Evolutionary conservation across 176 grass and related monocot genomes (phyloP).

Genomic region (Typha latifolia): DNA sequence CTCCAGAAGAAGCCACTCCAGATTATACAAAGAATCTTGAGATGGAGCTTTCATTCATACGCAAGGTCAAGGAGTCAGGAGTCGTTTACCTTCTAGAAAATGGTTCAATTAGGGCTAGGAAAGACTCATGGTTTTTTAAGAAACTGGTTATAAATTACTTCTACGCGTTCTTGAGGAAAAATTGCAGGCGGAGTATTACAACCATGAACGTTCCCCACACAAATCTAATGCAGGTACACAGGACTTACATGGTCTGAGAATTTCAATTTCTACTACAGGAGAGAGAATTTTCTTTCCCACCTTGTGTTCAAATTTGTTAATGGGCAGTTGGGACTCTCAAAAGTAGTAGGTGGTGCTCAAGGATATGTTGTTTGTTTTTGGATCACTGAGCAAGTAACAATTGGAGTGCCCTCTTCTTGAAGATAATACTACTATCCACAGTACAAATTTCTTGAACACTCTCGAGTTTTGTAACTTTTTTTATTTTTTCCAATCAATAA

Average conservation of each 20-base stretch:
- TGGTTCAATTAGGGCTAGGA: conserved; percentile 72
- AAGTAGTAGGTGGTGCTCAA: too few species aligned
- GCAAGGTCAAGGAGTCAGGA: conserved; percentile 56
- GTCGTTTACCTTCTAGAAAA: conserved; percentile 78
- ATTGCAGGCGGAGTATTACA: conserved; percentile 63
- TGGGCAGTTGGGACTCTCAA: too few species aligned
- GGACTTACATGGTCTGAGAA: conserved; percentile 77
- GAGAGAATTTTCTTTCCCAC: neutral
- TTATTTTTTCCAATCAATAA: neutral
- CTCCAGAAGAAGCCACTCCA: conserved; percentile 21
- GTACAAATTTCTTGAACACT: neutral
- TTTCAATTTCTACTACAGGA: neutral
- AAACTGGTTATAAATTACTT: conserved; percentile 97
- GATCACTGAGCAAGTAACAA: too few species aligned
- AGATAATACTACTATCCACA: neutral
- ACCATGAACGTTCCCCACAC: conserved; percentile 64
- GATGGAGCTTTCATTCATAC: conserved; percentile 71
- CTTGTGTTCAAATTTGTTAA: neutral
- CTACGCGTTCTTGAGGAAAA: conserved; percentile 72
- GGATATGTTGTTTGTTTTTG: too few species aligned
- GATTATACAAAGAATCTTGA: conserved; percentile 67
- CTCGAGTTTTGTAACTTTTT: neutral
- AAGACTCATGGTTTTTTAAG: conserved; percentile 86
- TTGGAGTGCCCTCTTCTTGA: neutral
- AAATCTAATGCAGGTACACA: conserved; percentile 72